Evolutionary conservation across 495 filamentous ascomycete genomes (phyloP), one percentile per base, ranked within the genome.

Genomic region (Penicillium coffeae): DNA sequence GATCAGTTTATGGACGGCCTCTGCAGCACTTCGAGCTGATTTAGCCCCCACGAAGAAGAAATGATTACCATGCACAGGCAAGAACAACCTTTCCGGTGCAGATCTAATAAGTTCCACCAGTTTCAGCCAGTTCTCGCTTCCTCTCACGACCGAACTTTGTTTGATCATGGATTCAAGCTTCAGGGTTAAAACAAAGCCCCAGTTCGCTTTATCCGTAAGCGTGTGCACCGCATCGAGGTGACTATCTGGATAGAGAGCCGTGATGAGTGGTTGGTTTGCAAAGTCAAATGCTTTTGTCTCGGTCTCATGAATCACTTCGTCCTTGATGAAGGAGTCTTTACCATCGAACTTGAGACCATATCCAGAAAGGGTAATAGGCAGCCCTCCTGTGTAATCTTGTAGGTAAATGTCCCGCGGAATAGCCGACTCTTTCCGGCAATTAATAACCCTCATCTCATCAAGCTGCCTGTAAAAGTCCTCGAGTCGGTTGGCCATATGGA

Each of bases 21-120:
- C 38, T 9, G 60, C 58, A 1, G 47, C 41, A 30, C 56, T 40
- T 6, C 52, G 21, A 14, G 60, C 60, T 20, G 49, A 49, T 20
- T 18, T 37, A 18, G 60, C 49, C 7, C 60, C 58, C 13, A 64
- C 36, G 20, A 64, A 64, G 21, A 64, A 64, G 46, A 60, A 58
- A 52, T 64, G 60, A 37, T 55, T 64, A 8, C 60, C 60, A 2
- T 41, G 13, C 0, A 58, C 39, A 21, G 47, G 33, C 9, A 32
- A 30, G 15, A 21, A 58, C 25, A 64, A 40, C 27, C 52, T 41
- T 10, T 32, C 20, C 1, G 60, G 60, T 10, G 58, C 51, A 13
- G 47, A 44, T 32, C 56, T 47, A 12, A 61, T 45, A 21, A 64
- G 44, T 18, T 54, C 43, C 25, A 48, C 14, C 15, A 64, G 13